A percentile compares a stretch with the other conserved stretches of the same genome.
These are phyloP conservation scores for Scedosporium boydii DNA, from an alignment of 2,329 filamentous ascomycete species.

Conservation along the genomic window DNA sequence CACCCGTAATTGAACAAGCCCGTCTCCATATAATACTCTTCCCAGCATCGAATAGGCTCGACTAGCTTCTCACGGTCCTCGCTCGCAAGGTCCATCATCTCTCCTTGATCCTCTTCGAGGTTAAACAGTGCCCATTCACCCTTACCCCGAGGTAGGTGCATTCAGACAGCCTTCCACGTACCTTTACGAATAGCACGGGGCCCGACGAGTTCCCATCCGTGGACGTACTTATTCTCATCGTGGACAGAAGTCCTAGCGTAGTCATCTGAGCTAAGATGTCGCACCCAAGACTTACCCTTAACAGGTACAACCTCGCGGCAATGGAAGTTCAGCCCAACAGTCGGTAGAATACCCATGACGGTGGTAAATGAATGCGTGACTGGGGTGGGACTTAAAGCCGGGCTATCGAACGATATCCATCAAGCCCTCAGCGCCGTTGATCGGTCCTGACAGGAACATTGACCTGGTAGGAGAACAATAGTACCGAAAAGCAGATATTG, in stretches of 20 bases:
- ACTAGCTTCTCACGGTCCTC: conserved; percentile 15
- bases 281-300: conserved; percentile 37
- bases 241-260: conserved; percentile 23
- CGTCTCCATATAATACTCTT: conserved; percentile 36
- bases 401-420: background rate
- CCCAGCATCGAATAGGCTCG: conserved; percentile 30
- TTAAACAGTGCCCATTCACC: conserved; percentile 24
- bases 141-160: conserved; percentile 17
- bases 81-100: conserved; percentile 19
- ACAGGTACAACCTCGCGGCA: conserved; percentile 40
- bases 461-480: too few species aligned
- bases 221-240: conserved; percentile 20
- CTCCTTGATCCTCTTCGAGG: conserved; percentile 20
- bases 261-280: too few species aligned
- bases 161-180: conserved; percentile 22
- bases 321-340: conserved; percentile 29
- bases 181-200: conserved; percentile 22
- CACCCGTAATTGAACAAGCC: conserved; percentile 9
- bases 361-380: conserved; percentile 41
- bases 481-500: too few species aligned
- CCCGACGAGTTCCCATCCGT: conserved; percentile 25
- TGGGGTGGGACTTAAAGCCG: conserved; percentile 24
- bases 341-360: conserved; percentile 19
- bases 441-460: too few species aligned
- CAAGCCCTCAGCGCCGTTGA: too few species aligned